phyloP scores from a whole-genome alignment of 2,329 filamentous ascomycete genomes.

The Botrytis deweyae region DNA sequence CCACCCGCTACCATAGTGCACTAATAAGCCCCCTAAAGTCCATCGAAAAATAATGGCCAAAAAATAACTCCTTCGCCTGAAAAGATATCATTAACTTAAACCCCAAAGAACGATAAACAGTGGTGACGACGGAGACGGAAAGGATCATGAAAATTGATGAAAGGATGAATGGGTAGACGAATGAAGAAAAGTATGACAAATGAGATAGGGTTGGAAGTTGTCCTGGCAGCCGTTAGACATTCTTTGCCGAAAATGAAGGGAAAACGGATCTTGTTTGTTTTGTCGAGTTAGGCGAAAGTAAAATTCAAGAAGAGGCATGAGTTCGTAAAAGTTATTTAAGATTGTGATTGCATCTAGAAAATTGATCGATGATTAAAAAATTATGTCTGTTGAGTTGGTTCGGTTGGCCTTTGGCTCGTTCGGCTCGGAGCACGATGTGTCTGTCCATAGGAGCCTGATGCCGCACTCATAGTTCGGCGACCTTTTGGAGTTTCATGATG shows the following conservation, averaged over 20 bases:
- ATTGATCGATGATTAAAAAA: neutral
- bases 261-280: constrained; percentile 3
- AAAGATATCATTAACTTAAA: constrained; percentile 15
- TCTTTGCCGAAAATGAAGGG: constrained; percentile 12
- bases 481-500: constrained; percentile 49
- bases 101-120: neutral
- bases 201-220: constrained; percentile 11
- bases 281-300: constrained; percentile 14
- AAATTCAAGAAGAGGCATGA: constrained; percentile 18
- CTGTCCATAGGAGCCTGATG: constrained; percentile 26
- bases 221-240: constrained; percentile 18
- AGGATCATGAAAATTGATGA: constrained; percentile 8
- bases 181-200: constrained; percentile 5
- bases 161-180: constrained; percentile 7
- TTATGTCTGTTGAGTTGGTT: constrained; percentile 16
- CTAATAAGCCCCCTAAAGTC: constrained; percentile 3
- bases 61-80: constrained; percentile 16
- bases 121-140: neutral
- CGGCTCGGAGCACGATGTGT: constrained; percentile 25
- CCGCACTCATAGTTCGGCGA: constrained; percentile 31
- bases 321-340: constrained; percentile 12
- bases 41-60: constrained; percentile 7
- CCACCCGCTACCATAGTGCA: neutral
- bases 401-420: constrained; percentile 27
- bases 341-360: constrained; percentile 1